Evolutionary conservation across 1,139 yeast genomes (phyloP), one percentile per base, ranked within the genome.

Genomic region (Meyerozyma elateridarum): DNA sequence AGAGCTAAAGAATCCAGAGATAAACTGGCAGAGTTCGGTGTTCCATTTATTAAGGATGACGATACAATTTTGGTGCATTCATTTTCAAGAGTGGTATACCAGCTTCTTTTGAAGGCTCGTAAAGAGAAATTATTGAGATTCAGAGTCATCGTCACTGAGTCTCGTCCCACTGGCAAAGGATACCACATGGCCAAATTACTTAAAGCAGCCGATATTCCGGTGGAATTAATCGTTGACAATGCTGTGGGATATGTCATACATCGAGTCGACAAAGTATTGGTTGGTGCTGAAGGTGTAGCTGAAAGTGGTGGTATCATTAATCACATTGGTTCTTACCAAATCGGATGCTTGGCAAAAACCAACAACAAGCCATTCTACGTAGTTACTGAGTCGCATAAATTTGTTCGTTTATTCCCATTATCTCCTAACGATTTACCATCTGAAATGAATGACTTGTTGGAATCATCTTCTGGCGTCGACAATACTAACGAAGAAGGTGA

Each of bases 211-310:
- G 93, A 84, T 13, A 85, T 93, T n/a, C 97, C 97, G 0, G 93
- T 85, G 12, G 83, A 88, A 34, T 71, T 88, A 33, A 83, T 93
- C 36, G 93, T 88, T 14, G 99, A 93, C 54, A 79, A 88, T 37
- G 95, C 95, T 5, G 97, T 91, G 9, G 97, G 97, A 0, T 87
- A 81, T 46, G 89, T 88, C 20, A 81, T 93, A 41, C 93, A 87
- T 55, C 83, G 83, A 54, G 89, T 89, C 9, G 95, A 89, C 61
- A 89, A 91, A 59, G 84, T 93, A 6, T 74, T 93, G 43, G 93
- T 91, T 41, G 99, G 99, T 36, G 98, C 98, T 1, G 98, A 91
- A 59, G 99, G 99, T 42, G 98, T 91, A 4, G 95, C 96, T 3
- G 99, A 91, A 64, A 83, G 94, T 55, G 99, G 99, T 36, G 99